Percentiles rank a stretch among this genome's conserved stretches.
These are phyloP conservation scores for Aspergillus egyptiacus DNA, from an alignment of 495 filamentous ascomycete genomes.

Conservation along the genomic window DNA sequence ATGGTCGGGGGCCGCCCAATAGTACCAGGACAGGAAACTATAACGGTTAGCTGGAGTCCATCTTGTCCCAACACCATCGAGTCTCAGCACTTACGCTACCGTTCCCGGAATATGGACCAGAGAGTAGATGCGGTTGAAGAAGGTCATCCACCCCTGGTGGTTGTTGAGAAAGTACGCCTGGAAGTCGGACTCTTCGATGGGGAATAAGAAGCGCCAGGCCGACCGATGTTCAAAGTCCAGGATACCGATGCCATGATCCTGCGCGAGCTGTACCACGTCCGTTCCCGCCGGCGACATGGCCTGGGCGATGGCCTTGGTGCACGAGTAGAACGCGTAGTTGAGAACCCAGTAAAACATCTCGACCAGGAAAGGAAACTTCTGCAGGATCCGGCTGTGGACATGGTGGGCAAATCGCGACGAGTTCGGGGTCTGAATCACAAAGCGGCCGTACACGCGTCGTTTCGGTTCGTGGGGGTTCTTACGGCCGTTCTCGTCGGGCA, in stretches of 20 bases:
- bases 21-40: constrained; percentile 63
- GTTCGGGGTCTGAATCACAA: constrained; percentile 48
- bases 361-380: constrained; percentile 49
- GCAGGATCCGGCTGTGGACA: constrained; percentile 49
- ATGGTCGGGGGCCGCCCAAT: constrained; percentile 52
- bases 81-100: constrained; percentile 46
- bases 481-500: constrained; percentile 32
- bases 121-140: constrained; percentile 58
- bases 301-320: constrained; percentile 55
- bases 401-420: constrained; percentile 51
- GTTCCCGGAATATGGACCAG: constrained; percentile 63
- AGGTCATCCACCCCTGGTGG: constrained; percentile 48
- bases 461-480: constrained; percentile 41
- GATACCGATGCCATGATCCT: constrained; percentile 56
- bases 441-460: constrained; percentile 34
- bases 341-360: constrained; percentile 68
- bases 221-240: constrained; percentile 56
- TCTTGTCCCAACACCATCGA: not conserved
- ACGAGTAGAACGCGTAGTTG: constrained; percentile 60
- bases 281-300: constrained; percentile 30
- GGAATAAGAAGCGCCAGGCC: constrained; percentile 49
- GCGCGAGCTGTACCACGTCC: constrained; percentile 60
- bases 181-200: constrained; percentile 47
- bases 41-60: no score
- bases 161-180: constrained; percentile 56